phyloP scores from a whole-genome alignment of 23 red algal species.

The Gracilaria domingensis region DNA sequence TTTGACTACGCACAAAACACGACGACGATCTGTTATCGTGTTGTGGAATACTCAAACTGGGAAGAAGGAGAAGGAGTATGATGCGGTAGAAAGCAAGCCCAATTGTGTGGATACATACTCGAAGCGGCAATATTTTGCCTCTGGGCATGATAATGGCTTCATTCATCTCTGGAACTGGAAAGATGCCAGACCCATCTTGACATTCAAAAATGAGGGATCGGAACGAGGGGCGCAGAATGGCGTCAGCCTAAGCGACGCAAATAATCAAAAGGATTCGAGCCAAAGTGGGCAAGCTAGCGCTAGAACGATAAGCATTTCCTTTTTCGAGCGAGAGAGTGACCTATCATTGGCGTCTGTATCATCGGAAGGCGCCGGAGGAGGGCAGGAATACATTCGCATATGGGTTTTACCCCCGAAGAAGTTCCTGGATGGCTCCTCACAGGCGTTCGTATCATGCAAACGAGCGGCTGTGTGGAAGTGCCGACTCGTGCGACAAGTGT shows the following conservation, averaged over 20 bases:
- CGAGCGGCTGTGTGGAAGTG: conserved; percentile 41
- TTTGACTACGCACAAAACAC: conserved; percentile 31
- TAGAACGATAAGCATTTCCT: conserved; percentile 54
- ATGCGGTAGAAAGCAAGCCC: conserved; percentile 44
- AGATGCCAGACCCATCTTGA: conserved; percentile 38
- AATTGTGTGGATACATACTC: conserved; percentile 56
- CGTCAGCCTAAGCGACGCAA: conserved; percentile 22
- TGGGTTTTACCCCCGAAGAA: conserved; percentile 42
- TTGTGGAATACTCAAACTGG: conserved; percentile 47
- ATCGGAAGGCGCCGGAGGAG: not conserved
- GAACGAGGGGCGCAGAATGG: conserved; percentile 28
- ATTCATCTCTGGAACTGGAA: conserved; percentile 56
- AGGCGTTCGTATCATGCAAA: conserved; percentile 35
- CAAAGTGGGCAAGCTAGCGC: not conserved
- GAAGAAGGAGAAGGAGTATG: not conserved
- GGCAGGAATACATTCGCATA: conserved; percentile 22
- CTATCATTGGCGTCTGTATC: conserved; percentile 29
- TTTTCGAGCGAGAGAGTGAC: conserved; percentile 25
- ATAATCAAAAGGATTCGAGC: not conserved
- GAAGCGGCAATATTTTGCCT: conserved; percentile 39
- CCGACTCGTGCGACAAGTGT: conserved; percentile 18
- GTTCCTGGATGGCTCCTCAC: not conserved
- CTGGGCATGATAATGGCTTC: conserved; percentile 63
- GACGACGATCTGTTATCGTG: conserved; percentile 10
- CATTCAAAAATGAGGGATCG: conserved; percentile 34